These are phyloP conservation scores for Bipolaris oryzae DNA, from an alignment of 2,329 filamentous ascomycete species.

Conservation along the genomic window DNA sequence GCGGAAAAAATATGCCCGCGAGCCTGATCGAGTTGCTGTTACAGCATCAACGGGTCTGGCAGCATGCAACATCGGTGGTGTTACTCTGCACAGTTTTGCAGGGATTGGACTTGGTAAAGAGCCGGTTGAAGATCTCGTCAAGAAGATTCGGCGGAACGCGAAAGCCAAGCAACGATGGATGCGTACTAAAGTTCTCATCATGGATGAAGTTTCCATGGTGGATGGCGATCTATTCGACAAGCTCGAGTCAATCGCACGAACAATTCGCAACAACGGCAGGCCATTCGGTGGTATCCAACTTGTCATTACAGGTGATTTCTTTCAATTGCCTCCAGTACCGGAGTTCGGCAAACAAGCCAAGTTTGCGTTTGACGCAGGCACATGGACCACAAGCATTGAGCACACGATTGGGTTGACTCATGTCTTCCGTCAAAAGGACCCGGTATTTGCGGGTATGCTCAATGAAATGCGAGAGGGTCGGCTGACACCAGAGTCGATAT, in stretches of 20 bases:
- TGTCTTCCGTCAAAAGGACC: conserved; percentile 94
- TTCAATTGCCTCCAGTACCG: conserved; percentile 92
- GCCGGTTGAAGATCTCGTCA: conserved; percentile 76
- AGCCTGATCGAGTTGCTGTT: conserved; percentile 85
- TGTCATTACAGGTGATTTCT: conserved; percentile 96
- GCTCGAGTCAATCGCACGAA: conserved; percentile 83
- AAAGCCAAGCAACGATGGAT: conserved; percentile 92
- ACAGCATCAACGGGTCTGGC: conserved; percentile 95
- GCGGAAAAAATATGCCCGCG: conserved; percentile 74
- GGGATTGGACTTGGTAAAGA: conserved; percentile 97
- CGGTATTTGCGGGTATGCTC: conserved; percentile 88
- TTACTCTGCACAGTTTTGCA: conserved; percentile 93
- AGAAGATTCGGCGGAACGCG: conserved; percentile 85
- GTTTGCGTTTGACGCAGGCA: conserved; percentile 90
- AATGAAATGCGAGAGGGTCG: conserved; percentile 96
- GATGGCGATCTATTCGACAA: conserved; percentile 98
- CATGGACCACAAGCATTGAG: conserved; percentile 90
- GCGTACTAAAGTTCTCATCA: conserved; percentile 81
- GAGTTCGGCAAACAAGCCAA: conserved; percentile 75
- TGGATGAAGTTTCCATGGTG: conserved; percentile 98
- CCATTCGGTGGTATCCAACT: conserved; percentile 97
- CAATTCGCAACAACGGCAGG: conserved; percentile 84
- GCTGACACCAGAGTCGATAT: conserved; percentile 76
- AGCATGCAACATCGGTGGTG: conserved; percentile 94
- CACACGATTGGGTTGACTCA: conserved; percentile 95